These are phyloP conservation scores for Delitschia confertaspora DNA, from an alignment of 495 filamentous ascomycete species.

Conservation along the genomic window DNA sequence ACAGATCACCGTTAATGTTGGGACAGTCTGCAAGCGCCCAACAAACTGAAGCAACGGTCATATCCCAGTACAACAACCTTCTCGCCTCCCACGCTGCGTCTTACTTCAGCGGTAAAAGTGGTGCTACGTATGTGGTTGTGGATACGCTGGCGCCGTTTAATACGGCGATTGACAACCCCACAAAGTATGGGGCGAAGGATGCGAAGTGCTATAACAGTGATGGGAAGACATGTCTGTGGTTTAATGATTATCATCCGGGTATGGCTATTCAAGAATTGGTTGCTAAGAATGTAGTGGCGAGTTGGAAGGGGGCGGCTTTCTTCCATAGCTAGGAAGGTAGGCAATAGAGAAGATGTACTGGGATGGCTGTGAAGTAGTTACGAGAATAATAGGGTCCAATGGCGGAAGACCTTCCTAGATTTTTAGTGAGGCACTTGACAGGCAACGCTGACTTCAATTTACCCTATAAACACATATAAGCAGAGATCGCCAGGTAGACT, in stretches of 20 bases:
- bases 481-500: too few relatives aligned
- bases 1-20: constrained; percentile 15
- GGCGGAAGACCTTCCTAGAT: too few relatives aligned
- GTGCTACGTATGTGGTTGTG: constrained; percentile 30
- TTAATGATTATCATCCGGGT: constrained; percentile 41
- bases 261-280: too few relatives aligned
- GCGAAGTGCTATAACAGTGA: constrained; percentile 40
- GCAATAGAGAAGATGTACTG: too few relatives aligned
- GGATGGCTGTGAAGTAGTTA: too few relatives aligned
- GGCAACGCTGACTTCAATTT: too few relatives aligned
- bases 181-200: constrained; percentile 37
- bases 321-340: too few relatives aligned
- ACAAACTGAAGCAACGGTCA: constrained; percentile 10
- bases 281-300: too few relatives aligned
- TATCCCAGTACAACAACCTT: constrained; percentile 31
- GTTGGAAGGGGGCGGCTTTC: too few relatives aligned
- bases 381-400: too few relatives aligned
- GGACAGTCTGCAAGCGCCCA: constrained; percentile 10
- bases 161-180: constrained; percentile 37
- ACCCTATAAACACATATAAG: too few relatives aligned
- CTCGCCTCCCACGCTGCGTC: constrained; percentile 22
- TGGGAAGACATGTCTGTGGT: constrained; percentile 41
- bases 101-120: constrained; percentile 31
- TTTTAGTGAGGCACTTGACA: too few relatives aligned
- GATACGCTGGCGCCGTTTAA: constrained; percentile 39